Conservation (phyloP, 164 flowering plant genomes). For the Protea cynaroides region DNA sequence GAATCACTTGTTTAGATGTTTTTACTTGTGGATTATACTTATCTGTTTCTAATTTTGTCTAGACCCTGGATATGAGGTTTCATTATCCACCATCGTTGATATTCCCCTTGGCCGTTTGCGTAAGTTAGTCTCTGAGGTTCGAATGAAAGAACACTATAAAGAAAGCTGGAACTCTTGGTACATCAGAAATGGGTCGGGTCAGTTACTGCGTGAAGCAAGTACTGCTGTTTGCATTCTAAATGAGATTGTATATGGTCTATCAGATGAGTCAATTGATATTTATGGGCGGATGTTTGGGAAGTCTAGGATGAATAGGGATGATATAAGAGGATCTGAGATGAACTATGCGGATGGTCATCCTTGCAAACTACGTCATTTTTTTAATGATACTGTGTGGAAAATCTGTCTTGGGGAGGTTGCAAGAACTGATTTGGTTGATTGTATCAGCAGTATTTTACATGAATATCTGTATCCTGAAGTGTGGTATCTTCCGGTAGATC, state of each 20-base stretch:
- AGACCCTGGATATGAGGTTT: slow-evolving; percentile 51
- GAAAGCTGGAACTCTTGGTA: slow-evolving; percentile 91
- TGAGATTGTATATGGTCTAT: slow-evolving; percentile 83
- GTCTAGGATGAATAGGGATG: slow-evolving; percentile 21
- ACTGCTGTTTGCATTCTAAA: slow-evolving; percentile 80
- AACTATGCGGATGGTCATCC: slow-evolving; percentile 14
- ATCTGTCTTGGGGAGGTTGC: slow-evolving; percentile 20
- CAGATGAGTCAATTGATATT: slow-evolving; percentile 47
- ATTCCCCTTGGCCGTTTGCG: slow-evolving; percentile 63
- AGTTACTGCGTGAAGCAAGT: slow-evolving; percentile 74
- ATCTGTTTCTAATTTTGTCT: slow-evolving; percentile 17
- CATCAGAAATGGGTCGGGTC: slow-evolving; percentile 63
- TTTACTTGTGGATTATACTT: neutral
- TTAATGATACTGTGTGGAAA: slow-evolving; percentile 38
- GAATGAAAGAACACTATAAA: slow-evolving; percentile 44
- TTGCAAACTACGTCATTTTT: slow-evolving; percentile 6
- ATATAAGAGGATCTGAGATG: slow-evolving; percentile 11
- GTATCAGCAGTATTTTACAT: slow-evolving; percentile 74
- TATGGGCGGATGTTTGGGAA: slow-evolving; percentile 40
- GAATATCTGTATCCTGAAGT: slow-evolving; percentile 83
- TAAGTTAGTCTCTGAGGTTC: slow-evolving; percentile 60
- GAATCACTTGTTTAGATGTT: slow-evolving; percentile 3
- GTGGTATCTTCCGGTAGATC: slow-evolving; percentile 75
- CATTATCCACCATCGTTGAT: slow-evolving; percentile 52
- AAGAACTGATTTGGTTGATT: slow-evolving; percentile 51